Evolutionary conservation across 306 rosid species (phyloP).

Genomic region (Medicago ruthenica): DNA sequence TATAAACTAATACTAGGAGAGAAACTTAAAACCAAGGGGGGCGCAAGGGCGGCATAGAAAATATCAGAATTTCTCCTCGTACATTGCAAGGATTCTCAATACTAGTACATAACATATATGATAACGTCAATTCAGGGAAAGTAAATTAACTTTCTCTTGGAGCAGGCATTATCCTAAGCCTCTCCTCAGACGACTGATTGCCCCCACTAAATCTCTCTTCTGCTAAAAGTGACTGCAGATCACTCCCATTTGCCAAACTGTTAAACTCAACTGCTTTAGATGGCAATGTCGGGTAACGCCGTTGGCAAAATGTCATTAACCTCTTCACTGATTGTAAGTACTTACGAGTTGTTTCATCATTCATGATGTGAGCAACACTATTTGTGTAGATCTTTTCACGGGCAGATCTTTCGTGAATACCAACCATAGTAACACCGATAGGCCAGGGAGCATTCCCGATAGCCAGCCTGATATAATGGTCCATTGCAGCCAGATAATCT

Average conservation of each 20-base stretch:
- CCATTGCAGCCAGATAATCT: constrained; percentile 98
- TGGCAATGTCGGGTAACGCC: constrained; percentile 94
- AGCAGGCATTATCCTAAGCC: constrained; percentile 82
- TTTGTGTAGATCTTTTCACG: constrained; percentile 98
- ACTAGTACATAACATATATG: background rate
- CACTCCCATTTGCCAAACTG: constrained; percentile 99
- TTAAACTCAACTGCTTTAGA: constrained; percentile 99
- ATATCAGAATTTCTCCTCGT: background rate
- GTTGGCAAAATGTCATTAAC: constrained; percentile 93
- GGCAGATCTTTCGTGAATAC: constrained; percentile 98
- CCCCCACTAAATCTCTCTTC: constrained; percentile 69
- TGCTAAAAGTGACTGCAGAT: constrained; percentile 87
- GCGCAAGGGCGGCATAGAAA: background rate
- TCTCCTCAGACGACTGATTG: constrained; percentile 65
- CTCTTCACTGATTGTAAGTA: constrained; percentile 93
- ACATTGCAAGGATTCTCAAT: too few relatives aligned
- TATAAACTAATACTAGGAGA: background rate
- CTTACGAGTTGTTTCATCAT: constrained; percentile 95
- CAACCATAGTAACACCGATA: constrained; percentile 99
- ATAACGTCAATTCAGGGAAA: constrained; percentile 12
- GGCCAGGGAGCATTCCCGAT: constrained; percentile 99
- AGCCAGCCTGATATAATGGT: constrained; percentile 91
- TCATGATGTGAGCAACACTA: constrained; percentile 98
- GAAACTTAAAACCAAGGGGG: background rate
- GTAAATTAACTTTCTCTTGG: constrained; percentile 58